Base-by-base conservation (phyloP, 2,329 filamentous ascomycete species). In the Neofusicoccum sp. region DNA sequence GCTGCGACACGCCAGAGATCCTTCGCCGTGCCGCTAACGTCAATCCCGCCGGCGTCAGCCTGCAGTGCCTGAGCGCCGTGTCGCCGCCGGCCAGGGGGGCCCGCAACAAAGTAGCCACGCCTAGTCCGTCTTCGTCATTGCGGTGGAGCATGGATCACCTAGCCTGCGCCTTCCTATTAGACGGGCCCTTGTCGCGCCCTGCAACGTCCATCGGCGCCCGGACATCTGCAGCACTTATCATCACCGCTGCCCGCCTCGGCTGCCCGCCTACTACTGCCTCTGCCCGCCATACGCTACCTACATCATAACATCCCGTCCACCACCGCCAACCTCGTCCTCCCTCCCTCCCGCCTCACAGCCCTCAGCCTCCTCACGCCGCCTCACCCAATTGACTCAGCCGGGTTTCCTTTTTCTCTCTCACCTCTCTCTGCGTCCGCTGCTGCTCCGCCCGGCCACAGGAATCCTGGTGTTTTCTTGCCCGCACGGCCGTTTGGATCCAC, bases 151-250 rank as follows among this genome's bases (percentile, higher is more conserved):
- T 58, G 41, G 54, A 58, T 63, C 61, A 49, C 56, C 54, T 64
- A 64, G 62, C 62, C 62, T 64, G 62, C 34, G 59, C 62, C 62
- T 64, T 64, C 62, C 62, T 60, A 60, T 64, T 60, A 58, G 54
- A 58, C 54, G 29, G 39, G 54, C 54, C 54, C 54, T 58, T 64
- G 58, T 64, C 59, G 54, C 58, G 59, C 58, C 58, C 52, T 64
- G 58, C 56, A 61, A 60, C 56, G 47, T 49, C 22, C 62, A 44
- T 61, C 63, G 54, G 43, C 49, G 36, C 49, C 36, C 48, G 50
- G 50, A 56, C 50, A 56, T 56, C 50, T 56, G 50, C 50, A 39
- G 34, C 58, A 64, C 63, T 64, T 62, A 62, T 64, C 58, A 56
- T 52, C 36, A 60, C 52, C 62, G 52, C 63, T 44, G 43, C 47